Conservation (phyloP, 176 grass and related monocot species). For the Raddia guianensis region DNA sequence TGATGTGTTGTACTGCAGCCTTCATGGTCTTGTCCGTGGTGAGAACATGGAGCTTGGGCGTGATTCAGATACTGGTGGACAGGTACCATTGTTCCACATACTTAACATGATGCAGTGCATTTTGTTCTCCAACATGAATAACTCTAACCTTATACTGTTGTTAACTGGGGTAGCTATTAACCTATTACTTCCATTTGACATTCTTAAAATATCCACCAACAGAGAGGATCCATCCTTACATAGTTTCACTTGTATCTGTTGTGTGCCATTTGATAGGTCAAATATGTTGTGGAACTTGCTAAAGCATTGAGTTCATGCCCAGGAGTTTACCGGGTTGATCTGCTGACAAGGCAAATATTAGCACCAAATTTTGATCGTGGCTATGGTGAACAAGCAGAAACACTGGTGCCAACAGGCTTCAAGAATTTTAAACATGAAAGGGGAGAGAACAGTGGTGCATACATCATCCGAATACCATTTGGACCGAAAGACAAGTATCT, state of each 20-base stretch:
- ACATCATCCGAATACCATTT: constrained; percentile 85
- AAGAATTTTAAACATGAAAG: constrained; percentile 68
- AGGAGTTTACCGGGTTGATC: constrained; percentile 85
- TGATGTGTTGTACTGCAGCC: constrained; percentile 53
- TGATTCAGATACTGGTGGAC: constrained; percentile 88
- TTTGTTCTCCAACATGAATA: constrained; percentile 29
- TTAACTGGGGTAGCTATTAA: constrained; percentile 19
- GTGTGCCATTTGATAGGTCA: constrained; percentile 59
- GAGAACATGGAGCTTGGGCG: constrained; percentile 93
- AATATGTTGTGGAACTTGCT: constrained; percentile 92
- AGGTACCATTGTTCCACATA: constrained; percentile 50
- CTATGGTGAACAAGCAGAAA: constrained; percentile 68
- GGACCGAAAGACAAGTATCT: constrained; percentile 78
- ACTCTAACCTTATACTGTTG: constrained; percentile 4
- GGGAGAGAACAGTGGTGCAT: constrained; percentile 76
- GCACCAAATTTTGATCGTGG: constrained; percentile 67
- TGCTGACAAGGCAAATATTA: constrained; percentile 71
- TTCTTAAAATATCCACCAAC: constrained; percentile 32
- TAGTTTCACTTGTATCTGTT: constrained; percentile 32
- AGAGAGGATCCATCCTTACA: constrained; percentile 8
- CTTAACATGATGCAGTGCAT: constrained; percentile 5
- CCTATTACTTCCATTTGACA: constrained; percentile 19
- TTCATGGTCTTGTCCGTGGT: constrained; percentile 83
- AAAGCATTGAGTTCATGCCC: constrained; percentile 80
- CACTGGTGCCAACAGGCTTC: constrained; percentile 55